Evolutionary conservation across 2,329 filamentous ascomycete species (phyloP), one percentile per base, ranked within the genome.

Genomic region (Colletotrichum brevisporum): DNA sequence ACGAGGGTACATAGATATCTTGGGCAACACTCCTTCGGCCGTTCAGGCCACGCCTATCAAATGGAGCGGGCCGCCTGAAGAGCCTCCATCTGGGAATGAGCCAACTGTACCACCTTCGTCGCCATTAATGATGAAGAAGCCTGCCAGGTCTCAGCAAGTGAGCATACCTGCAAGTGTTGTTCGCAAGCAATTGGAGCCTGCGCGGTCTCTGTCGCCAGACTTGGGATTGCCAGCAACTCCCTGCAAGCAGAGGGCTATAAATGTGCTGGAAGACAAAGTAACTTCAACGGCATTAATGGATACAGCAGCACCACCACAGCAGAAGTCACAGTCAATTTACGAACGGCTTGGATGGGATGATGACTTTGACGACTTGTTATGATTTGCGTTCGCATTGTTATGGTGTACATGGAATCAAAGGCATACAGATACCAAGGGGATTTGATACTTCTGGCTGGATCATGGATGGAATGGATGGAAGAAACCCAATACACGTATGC

Each of bases 271-370:
- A 67, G 71, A 73, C 31, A 51, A 72, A 26, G 69, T 72, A 16
- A 54, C 69, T 39, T 57, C 54, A 5, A 72, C 64, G n/a, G 65
- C 69, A 3, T 21, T 57, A 12, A 27, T 24, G 48, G 55, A n/a
- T 16, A 26, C 55, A 55, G 24, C 45, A 54, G 16, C 41, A 56
- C 47, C 69, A 10, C 57, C 43, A 9, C 63, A 70, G 69, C 72
- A 72, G 58, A 79, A 75, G 68, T 76, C 77, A 41, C 70, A 79
- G 71, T 86, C 84, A 12, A 85, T 90, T 59, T 90, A 86, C 72
- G 81, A 87, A 73, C 80, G 79, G 71, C 76, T 90, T 50, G 88
- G 88, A 53, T 90, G 88, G 88, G 86, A 89, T 74, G 83, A 88
- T 68, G 86, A 89, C 70, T 79, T 83, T 75, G 84, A 88, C 75